Evolutionary conservation across 345 rosid genomes (phyloP), one percentile per base, ranked within the genome.

Genomic region (Hypericum androsaemum): DNA sequence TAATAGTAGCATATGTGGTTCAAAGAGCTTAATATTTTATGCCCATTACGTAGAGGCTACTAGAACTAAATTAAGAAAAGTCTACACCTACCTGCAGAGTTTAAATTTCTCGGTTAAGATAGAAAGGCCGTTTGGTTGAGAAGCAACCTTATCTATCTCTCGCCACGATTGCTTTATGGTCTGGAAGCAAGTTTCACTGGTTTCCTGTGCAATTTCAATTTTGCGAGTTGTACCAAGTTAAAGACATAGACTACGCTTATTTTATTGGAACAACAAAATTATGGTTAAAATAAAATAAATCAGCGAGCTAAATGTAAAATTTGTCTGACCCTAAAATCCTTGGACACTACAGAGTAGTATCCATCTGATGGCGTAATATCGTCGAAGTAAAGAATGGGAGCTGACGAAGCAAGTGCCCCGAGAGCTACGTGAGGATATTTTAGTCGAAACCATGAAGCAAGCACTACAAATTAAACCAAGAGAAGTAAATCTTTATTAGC

Each of bases 51-150:
- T 22, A 22, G 32, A 22, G 32, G 32, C 32, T 22, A 22, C 32
- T 22, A 22, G 32, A 22, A 22, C 1, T 22, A 22, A 22, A 22
- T 22, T 22, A 22, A 22, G 32, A 22, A 4, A 1, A 22, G 32
- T 22, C 32, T 22, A 22, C 32, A 22, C 56, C 51, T 69, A 78
- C 82, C 47, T 8, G 84, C 97, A 88, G 56, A 83, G 81, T 60
- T 67, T 76, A 77, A 88, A 88, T 60, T 50, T 79, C 41, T 63
- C 38, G 74, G 84, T 59, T 14, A 89, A 82, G 28, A 62, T 40
- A 2, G 68, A 59, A 5, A 78, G 79, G 43, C 94, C 95, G 12
- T 60, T 40, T 0, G 70, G 65, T 48, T 62, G 22, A 5, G 81
- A 64, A 47, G 89, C 88, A 50, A 80, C 47, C 57, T 57, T 59